phyloP scores from a whole-genome alignment of 139 green algal genomes.

The Chlamydomonas sphaeroides region DNA sequence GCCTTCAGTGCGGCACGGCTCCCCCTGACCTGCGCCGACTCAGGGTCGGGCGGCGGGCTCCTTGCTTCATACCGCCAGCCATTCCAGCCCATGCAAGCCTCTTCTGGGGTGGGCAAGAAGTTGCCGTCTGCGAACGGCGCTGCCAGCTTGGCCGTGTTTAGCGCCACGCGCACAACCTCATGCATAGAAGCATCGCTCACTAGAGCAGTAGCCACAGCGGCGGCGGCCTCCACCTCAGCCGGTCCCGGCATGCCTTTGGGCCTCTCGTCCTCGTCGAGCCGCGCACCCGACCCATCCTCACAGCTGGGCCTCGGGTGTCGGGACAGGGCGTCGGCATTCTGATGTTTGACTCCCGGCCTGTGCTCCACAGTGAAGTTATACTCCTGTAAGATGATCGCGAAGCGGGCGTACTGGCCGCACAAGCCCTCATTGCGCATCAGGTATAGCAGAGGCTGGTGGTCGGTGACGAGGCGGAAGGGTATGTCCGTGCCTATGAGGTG shows the following conservation, averaged over 20 bases:
- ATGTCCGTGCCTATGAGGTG: slow-evolving; percentile 40
- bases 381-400: slow-evolving; percentile 38
- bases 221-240: no score
- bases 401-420: slow-evolving; percentile 44
- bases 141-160: no score
- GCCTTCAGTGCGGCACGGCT: background rate
- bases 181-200: no score
- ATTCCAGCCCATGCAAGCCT: background rate
- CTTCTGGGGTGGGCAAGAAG: background rate
- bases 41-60: background rate
- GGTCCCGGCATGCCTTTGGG: no score
- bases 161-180: no score
- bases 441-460: slow-evolving; percentile 47
- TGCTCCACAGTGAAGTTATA: slow-evolving; percentile 36
- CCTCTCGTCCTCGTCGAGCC: background rate
- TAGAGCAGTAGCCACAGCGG: no score
- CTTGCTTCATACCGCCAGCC: background rate
- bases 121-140: background rate
- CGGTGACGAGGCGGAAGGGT: slow-evolving; percentile 38
- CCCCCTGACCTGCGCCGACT: background rate
- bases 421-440: slow-evolving; percentile 28
- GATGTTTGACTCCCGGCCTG: slow-evolving; percentile 19
- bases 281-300: background rate
- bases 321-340: slow-evolving; percentile 32
- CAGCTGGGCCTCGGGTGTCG: background rate